Percentiles rank a stretch among this genome's conserved stretches.
Conservation (phyloP, 169 alveolate species). For the Babesia sp. region DNA sequence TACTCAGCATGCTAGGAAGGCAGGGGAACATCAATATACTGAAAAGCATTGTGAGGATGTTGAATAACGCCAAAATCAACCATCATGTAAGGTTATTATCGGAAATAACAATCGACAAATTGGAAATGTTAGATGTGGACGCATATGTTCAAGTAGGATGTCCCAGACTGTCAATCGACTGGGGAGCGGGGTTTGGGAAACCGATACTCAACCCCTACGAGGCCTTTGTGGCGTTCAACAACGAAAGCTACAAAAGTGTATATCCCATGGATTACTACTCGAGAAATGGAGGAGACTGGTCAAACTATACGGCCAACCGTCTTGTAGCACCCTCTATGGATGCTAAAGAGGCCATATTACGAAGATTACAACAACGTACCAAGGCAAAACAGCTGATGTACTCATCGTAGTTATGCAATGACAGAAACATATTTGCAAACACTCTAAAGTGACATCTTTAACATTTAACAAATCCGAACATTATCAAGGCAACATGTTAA, state of each 20-base stretch:
- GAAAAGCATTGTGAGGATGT: constrained; percentile 55
- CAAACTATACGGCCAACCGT: constrained; percentile 75
- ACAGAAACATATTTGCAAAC: neutral
- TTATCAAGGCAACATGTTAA: neutral
- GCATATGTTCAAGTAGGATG: constrained; percentile 91
- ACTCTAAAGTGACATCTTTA: neutral
- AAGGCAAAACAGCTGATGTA: constrained; percentile 7
- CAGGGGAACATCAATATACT: constrained; percentile 80
- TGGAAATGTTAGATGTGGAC: constrained; percentile 66
- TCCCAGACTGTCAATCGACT: constrained; percentile 98
- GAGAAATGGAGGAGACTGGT: constrained; percentile 86
- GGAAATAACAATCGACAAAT: constrained; percentile 73
- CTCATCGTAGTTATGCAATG: neutral
- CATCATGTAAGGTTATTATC: constrained; percentile 67
- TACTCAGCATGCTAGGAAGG: constrained; percentile 82
- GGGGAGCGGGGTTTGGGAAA: constrained; percentile 92
- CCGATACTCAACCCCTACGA: constrained; percentile 98
- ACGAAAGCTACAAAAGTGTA: constrained; percentile 62
- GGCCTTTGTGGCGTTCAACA: constrained; percentile 91
- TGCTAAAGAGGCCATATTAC: constrained; percentile 19
- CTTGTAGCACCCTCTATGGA: constrained; percentile 12
- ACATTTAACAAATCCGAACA: neutral
- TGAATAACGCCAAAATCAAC: constrained; percentile 34
- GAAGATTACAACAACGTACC: constrained; percentile 23
- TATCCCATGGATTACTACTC: constrained; percentile 91